Percentiles rank a stretch among this genome's conserved stretches.
Conservation (phyloP, 1,284 basidiomycete genomes). For the Veloboletus limbatus region DNA sequence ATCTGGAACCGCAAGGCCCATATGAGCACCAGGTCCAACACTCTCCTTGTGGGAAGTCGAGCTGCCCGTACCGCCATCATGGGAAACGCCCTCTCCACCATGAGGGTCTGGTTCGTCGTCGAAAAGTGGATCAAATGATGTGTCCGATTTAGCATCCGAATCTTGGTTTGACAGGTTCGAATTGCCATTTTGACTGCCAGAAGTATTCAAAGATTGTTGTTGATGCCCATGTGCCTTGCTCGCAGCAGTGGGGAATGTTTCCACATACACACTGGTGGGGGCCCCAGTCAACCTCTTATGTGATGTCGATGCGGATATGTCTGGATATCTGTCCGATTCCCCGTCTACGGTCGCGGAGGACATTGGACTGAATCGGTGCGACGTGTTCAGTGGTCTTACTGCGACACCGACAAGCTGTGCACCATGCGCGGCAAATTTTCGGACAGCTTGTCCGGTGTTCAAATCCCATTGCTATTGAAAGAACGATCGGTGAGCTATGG, state of each 20-base stretch:
- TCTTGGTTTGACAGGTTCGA: constrained; percentile 34
- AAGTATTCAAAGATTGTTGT: constrained; percentile 16
- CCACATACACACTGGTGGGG: constrained; percentile 22
- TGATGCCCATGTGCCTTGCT: constrained; percentile 19
- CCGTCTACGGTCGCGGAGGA: constrained; percentile 29
- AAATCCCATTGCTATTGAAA: constrained; percentile 90
- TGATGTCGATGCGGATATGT: constrained; percentile 5
- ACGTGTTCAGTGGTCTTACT: constrained; percentile 63
- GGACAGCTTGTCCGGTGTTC: constrained; percentile 81
- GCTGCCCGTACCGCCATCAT: constrained; percentile 12
- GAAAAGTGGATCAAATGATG: constrained; percentile 78
- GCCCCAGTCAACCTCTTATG: constrained; percentile 13
- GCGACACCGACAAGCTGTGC: constrained; percentile 85
- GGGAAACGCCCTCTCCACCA: constrained; percentile 39
- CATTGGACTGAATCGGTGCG: constrained; percentile 31
- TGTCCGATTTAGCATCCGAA: constrained; percentile 68
- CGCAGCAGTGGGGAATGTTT: constrained; percentile 16
- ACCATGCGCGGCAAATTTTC: constrained; percentile 80
- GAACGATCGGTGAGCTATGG: constrained; percentile 8
- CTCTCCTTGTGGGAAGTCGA: constrained; percentile 20
- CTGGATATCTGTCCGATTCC: constrained; percentile 19
- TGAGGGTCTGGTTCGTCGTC: constrained; percentile 72
- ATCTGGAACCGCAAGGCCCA: constrained; percentile 24
- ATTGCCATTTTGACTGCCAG: constrained; percentile 25
- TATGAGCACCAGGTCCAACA: constrained; percentile 10